Base-by-base conservation (phyloP, 176 grass and related monocot genomes). In the Aegilops tauschii region DNA sequence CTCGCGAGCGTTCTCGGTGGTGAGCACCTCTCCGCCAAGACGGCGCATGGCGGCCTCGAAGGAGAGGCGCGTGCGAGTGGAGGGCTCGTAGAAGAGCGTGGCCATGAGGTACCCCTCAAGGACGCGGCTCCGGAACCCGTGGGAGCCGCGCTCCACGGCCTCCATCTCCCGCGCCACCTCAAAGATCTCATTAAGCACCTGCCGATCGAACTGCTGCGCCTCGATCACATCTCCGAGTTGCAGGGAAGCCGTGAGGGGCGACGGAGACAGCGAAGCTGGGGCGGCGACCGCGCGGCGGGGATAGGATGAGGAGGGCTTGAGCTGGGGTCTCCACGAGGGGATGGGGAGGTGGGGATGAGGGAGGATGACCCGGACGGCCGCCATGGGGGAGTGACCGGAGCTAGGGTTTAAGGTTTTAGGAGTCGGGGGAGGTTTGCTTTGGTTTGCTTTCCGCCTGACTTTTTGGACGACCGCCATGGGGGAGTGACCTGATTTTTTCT, bases 1-100 rank as follows among this genome's bases (percentile, higher is more conserved):
- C 87, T 95, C 96, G n/a, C 96, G 88, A 23, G 96, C 96, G 73
- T 96, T 98, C 84, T 98, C 96, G n/a, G 96, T 98, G 65, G 96
- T 98, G 77, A 98, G 86, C 66, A 98, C 96, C 72, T 94, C 96
- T 35, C 92, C 92, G 18, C 93, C 93, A 31, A 98, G 92, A 34
- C 93, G 64, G 64, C 90, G 91, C 96, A 98, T 98, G 34, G 96
- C 93, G 23, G 93, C 93, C 79, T 95, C 92, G 87, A 98, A 98
- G 21, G 93, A 95, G 81, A 95, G 93, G 50, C 93, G 92, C 44
- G 96, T 96, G 83, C 93, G 87, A 9, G 96, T 94, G 45, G 96
- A 98, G 42, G 92, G 96, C 89, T 98, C 93, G 63, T 98, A 95
- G 87, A 98, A 98, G 66, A 95, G 90, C 89, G 90, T 94, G 67